Conservation (phyloP, 106 monocot species). For the Posidonia australis region DNA sequence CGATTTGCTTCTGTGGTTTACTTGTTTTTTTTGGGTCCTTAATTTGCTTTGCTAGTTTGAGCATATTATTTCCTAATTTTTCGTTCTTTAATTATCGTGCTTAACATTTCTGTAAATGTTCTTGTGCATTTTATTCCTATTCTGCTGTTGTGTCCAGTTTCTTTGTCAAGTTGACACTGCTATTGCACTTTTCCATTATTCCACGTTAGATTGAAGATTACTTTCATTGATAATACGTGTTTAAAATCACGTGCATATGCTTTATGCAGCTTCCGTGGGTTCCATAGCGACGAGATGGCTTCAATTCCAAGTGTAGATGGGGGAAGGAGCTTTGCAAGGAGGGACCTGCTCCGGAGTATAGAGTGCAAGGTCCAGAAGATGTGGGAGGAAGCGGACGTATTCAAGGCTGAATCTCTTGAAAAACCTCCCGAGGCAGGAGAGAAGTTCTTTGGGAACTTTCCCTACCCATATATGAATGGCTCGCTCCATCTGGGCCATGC, state of each 20-base stretch:
- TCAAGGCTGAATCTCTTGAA: slow-evolving; percentile 35
- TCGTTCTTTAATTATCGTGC: no score
- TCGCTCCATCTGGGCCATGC: slow-evolving; percentile 77
- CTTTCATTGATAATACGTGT: background rate
- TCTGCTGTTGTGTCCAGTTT: no score
- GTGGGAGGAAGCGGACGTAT: slow-evolving; percentile 65
- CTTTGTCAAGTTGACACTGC: no score
- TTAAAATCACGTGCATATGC: background rate
- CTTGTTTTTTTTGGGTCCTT: no score
- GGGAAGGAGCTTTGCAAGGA: slow-evolving; percentile 59
- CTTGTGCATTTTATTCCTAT: no score
- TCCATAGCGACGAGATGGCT: slow-evolving; percentile 28
- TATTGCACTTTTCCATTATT: no score
- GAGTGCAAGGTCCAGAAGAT: slow-evolving; percentile 43
- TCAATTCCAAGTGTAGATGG: slow-evolving; percentile 16
- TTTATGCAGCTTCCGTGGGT: slow-evolving; percentile 2
- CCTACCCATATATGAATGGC: slow-evolving; percentile 95
- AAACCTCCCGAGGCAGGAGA: slow-evolving; percentile 38
- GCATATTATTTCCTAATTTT: no score
- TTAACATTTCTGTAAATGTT: no score
- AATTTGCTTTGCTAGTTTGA: no score
- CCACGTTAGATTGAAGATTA: no score
- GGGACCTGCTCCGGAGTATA: slow-evolving; percentile 62
- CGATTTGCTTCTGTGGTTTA: no score
- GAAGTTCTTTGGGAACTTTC: slow-evolving; percentile 94